Percentiles rank a stretch among this genome's conserved stretches.
These are phyloP conservation scores for Aegle marmelos DNA, from an alignment of 345 rosid species.

Conservation along the genomic window DNA sequence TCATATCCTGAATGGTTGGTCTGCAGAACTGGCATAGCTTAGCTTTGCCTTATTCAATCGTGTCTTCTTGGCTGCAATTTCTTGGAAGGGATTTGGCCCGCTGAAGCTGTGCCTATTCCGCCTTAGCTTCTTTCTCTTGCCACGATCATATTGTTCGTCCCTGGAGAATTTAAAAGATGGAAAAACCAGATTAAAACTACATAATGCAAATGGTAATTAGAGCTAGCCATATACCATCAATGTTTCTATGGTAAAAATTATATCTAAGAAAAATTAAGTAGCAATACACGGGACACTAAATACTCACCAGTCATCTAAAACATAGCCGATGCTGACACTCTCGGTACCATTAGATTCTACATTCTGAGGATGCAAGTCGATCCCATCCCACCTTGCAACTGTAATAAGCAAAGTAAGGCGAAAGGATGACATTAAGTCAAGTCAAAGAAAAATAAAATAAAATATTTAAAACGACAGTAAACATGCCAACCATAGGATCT, in stretches of 20 bases:
- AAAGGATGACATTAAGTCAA: neutral
- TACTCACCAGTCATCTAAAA: conserved; percentile 88
- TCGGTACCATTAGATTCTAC: conserved; percentile 28
- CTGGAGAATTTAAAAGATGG: conserved; percentile 31
- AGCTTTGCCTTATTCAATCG: conserved; percentile 39
- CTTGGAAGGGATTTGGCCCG: conserved; percentile 82
- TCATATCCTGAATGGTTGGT: conserved; percentile 61
- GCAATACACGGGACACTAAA: neutral
- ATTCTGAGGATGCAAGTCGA: conserved; percentile 30
- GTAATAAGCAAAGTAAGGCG: conserved; percentile 19
- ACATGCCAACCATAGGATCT: neutral
- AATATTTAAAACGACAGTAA: neutral
- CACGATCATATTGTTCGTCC: conserved; percentile 96
- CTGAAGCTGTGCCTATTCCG: conserved; percentile 33
- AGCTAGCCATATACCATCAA: neutral
- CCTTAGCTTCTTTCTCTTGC: conserved; percentile 82
- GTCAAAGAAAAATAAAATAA: neutral
- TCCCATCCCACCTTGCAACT: conserved; percentile 82
- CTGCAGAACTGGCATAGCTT: conserved; percentile 30
- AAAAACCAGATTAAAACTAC: neutral
- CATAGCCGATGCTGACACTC: conserved; percentile 52
- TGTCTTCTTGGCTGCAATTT: conserved; percentile 44
- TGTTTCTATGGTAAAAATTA: neutral
- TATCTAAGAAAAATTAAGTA: neutral
- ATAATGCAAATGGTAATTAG: neutral